A percentile compares a stretch with the other conserved stretches of the same genome.
phyloP scores from a whole-genome alignment of 441 rosid genomes.

The Erodium trifolium region DNA sequence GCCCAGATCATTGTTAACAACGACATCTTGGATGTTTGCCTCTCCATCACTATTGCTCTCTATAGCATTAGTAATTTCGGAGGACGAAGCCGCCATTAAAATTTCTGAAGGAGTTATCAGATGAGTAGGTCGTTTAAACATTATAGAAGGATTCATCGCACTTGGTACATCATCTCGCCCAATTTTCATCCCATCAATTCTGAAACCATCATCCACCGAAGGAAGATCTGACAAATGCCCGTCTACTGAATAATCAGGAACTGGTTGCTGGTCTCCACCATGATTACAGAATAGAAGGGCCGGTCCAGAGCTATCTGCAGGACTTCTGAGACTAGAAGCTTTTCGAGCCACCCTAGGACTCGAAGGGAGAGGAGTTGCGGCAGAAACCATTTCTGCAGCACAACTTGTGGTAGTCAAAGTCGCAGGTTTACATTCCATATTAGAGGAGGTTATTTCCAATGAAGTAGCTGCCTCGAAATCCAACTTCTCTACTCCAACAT shows the following conservation, averaged over 20 bases:
- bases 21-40: slow-evolving; percentile 41
- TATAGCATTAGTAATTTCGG: slow-evolving; percentile 41
- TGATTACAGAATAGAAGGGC: slow-evolving; percentile 30
- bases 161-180: slow-evolving; percentile 29
- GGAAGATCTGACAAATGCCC: slow-evolving; percentile 39
- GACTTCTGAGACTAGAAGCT: slow-evolving; percentile 37
- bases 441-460: slow-evolving; percentile 25
- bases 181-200: slow-evolving; percentile 40
- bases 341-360: slow-evolving; percentile 48
- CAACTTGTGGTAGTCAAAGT: slow-evolving; percentile 33
- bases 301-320: slow-evolving; percentile 32
- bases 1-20: slow-evolving; percentile 33
- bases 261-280: slow-evolving; percentile 28
- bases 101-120: slow-evolving; percentile 83
- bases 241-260: slow-evolving; percentile 41
- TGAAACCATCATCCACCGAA: slow-evolving; percentile 34
- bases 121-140: slow-evolving; percentile 76
- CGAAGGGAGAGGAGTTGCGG: slow-evolving; percentile 38
- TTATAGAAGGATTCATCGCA: slow-evolving; percentile 22
- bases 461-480: slow-evolving; percentile 33
- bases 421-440: slow-evolving; percentile 32
- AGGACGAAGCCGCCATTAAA: slow-evolving; percentile 43
- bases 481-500: slow-evolving; percentile 45
- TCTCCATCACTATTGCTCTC: slow-evolving; percentile 40
- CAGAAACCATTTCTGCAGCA: slow-evolving; percentile 36